Percentiles rank a stretch among this genome's conserved stretches.
These are phyloP conservation scores for Murraya paniculata DNA, from an alignment of 345 rosid genomes.

Conservation along the genomic window DNA sequence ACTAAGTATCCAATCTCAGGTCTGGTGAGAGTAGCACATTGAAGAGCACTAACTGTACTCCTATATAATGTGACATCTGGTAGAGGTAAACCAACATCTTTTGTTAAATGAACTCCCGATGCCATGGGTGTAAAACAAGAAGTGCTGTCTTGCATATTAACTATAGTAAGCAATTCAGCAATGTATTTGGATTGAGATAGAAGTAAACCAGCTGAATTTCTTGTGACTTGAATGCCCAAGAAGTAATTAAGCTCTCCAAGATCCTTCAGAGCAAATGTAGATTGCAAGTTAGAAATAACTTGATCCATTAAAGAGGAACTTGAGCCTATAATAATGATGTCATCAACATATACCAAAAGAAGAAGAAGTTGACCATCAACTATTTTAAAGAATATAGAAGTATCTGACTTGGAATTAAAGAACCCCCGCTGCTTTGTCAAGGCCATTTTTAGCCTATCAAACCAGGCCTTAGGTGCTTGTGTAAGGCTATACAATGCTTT, in stretches of 20 bases:
- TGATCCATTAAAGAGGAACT: not conserved
- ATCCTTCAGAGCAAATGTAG: not conserved
- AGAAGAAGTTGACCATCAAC: not conserved
- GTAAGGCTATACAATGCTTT: not conserved
- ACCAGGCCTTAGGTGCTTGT: not conserved
- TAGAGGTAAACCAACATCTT: too few relatives aligned
- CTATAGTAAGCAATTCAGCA: accelerated
- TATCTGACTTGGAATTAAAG: too few relatives aligned
- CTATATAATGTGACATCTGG: not conserved
- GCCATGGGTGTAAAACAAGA: not conserved
- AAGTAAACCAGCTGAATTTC: not conserved
- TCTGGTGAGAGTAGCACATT: not conserved
- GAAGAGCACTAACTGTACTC: not conserved
- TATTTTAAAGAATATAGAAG: too few relatives aligned
- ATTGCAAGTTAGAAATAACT: accelerated
- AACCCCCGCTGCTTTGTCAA: not conserved
- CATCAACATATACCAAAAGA: not conserved
- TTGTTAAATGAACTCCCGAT: not conserved
- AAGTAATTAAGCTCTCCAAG: not conserved
- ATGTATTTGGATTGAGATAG: not conserved
- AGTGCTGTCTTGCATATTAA: accelerated
- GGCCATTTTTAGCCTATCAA: not conserved
- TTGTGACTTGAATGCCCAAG: not conserved
- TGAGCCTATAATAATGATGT: not conserved
- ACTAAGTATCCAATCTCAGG: not conserved